Base-by-base conservation (phyloP, 2,329 filamentous ascomycete species). In the Penicillium sp. region DNA sequence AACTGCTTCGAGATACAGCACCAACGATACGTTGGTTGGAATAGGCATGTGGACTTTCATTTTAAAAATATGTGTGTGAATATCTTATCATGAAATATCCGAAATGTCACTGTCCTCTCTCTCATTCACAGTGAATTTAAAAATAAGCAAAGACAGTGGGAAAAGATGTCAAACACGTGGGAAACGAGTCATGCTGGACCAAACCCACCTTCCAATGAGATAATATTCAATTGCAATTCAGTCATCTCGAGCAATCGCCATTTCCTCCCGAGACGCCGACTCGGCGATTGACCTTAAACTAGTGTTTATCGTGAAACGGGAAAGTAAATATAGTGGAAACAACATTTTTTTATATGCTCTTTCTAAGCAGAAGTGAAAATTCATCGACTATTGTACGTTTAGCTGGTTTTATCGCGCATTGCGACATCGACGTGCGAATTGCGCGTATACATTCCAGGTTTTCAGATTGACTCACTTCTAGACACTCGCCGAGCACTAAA, bases 351-450 rank as follows among this genome's bases (percentile, higher is more conserved):
- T 11, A 35, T 16, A 35, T 35, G 30, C 12, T 35, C 12, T 9
- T 35, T 35, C 8, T 35, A 16, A 3, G 4, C 30, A 35, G 5
- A 3, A 35, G 14, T 1, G 30, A 35, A 16, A 35, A 16, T 35
- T 30, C 35, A 20, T n/a, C 20, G 16, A 4, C 38, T 38, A 50
- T 38, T 33, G 16, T 20, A 42, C 9, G 18, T 28, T 26, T 51
- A 28, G 48, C 35, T 51, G 16, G 5, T 35, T 40, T 21, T 3
- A 24, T 50, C 24, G 47, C 35, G 28, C 45, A 56, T 56, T 50
- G 38, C 53, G 53, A 56, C 53, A 56, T 56, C 38, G 23, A 7
- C 21, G 23, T 28, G 23, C 21, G 33, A 20, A 56, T 56, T 50
- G 53, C 53, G 53, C 47, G 24, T 38, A 42, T 14, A 20, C 35